Conservation (phyloP, 305 asterid species). For the Lippia alba region DNA sequence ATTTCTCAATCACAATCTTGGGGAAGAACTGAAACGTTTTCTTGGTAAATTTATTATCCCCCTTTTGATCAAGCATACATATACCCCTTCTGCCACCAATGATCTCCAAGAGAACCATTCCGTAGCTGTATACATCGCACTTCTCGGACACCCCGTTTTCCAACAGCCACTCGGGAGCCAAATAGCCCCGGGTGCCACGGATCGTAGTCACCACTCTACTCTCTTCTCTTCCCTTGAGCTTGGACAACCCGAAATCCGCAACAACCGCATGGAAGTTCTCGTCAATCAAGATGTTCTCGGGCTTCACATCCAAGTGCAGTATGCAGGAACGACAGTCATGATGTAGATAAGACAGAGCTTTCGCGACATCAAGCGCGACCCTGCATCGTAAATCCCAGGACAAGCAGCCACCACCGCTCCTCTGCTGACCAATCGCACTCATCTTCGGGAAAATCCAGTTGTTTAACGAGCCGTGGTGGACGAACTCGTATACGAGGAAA, state of each 20-base stretch:
- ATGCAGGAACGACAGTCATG: conserved; percentile 83
- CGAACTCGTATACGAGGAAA: conserved; percentile 63
- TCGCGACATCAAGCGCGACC: conserved; percentile 72
- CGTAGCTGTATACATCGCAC: conserved; percentile 75
- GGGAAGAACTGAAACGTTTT: conserved; percentile 64
- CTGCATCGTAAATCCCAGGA: conserved; percentile 67
- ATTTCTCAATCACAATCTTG: conserved; percentile 58
- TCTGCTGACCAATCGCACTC: not conserved
- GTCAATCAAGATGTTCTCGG: conserved; percentile 74
- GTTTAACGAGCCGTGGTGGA: conserved; percentile 66
- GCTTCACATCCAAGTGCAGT: conserved; percentile 79
- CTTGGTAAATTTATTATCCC: conserved; percentile 26
- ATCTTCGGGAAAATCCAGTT: conserved; percentile 67
- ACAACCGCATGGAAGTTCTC: conserved; percentile 60
- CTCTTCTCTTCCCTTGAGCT: conserved; percentile 78
- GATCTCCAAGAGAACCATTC: conserved; percentile 78
- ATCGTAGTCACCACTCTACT: conserved; percentile 65
- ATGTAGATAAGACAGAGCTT: conserved; percentile 74
- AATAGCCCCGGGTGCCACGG: conserved; percentile 79
- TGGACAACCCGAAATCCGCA: conserved; percentile 77
- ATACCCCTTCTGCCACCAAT: conserved; percentile 69
- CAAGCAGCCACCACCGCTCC: conserved; percentile 52
- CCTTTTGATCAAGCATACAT: conserved; percentile 40
- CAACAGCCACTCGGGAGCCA: conserved; percentile 91
- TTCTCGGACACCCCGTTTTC: conserved; percentile 78